phyloP scores from a whole-genome alignment of 2,329 filamentous ascomycete species.

The Fusarium napiforme region DNA sequence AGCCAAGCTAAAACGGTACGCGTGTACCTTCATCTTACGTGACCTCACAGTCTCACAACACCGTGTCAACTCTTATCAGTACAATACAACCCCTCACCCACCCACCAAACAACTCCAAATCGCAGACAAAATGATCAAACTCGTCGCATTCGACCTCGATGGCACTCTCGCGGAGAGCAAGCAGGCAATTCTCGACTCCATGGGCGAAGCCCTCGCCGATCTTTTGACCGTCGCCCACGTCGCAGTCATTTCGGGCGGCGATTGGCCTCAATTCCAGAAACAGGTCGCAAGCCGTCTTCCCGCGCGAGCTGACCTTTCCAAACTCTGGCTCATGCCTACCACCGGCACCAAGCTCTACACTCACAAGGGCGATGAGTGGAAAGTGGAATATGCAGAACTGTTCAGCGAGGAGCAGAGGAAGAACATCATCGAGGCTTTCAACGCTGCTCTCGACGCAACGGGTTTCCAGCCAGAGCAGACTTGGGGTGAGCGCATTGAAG shows the following conservation, averaged over 20 bases:
- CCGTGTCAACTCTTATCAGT: background rate
- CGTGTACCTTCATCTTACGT: background rate
- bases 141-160: conserved; percentile 21
- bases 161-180: conserved; percentile 24
- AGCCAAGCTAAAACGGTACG: background rate
- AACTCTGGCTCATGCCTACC: conserved; percentile 23
- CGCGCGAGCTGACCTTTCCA: conserved; percentile 4
- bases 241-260: conserved; percentile 18
- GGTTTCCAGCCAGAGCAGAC: conserved; percentile 20
- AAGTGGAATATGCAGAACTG: conserved; percentile 14
- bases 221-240: conserved; percentile 14
- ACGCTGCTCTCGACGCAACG: conserved; percentile 8
- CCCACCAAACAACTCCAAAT: background rate
- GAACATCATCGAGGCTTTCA: conserved; percentile 13
- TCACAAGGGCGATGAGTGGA: conserved; percentile 9
- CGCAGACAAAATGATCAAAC: conserved; percentile 5
- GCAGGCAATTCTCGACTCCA: conserved; percentile 18
- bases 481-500: conserved; percentile 20
- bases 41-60: background rate
- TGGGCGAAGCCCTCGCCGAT: conserved; percentile 15
- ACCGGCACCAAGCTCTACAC: conserved; percentile 18
- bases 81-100: background rate
- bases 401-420: conserved; percentile 21
- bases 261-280: conserved; percentile 20
- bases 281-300: conserved; percentile 20